A percentile compares a stretch with the other conserved stretches of the same genome.
Conservation (phyloP, 345 rosid genomes). For the Eutrema yunnanense region DNA sequence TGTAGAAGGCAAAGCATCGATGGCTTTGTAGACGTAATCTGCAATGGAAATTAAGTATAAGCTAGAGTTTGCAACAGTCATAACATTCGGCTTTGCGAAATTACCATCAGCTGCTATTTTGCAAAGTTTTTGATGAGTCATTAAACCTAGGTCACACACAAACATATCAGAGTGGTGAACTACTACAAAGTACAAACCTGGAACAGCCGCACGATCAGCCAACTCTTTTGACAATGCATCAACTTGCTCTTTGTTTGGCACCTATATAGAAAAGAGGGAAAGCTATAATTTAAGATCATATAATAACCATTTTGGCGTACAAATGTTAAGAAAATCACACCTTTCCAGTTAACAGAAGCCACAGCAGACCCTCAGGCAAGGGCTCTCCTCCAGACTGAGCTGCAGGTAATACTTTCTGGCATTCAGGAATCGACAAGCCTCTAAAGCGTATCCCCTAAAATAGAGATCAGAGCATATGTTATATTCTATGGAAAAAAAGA, state of each 20-base stretch:
- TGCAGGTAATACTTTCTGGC: slow-evolving; percentile 80
- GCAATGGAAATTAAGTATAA: slow-evolving; percentile 3
- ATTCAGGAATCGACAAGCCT: slow-evolving; percentile 89
- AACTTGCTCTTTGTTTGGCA: slow-evolving; percentile 80
- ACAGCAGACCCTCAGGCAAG: slow-evolving; percentile 89
- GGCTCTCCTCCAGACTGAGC: slow-evolving; percentile 90
- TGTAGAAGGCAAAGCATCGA: slow-evolving; percentile 72
- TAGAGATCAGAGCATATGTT: background rate
- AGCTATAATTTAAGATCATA: background rate
- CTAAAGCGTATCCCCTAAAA: slow-evolving; percentile 88
- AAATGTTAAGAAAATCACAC: slow-evolving; percentile 24
- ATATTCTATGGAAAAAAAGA: background rate
- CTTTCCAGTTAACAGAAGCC: slow-evolving; percentile 99
- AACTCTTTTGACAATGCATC: slow-evolving; percentile 73
- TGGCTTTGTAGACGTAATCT: slow-evolving; percentile 82
- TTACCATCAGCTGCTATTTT: background rate
- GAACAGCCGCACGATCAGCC: slow-evolving; percentile 67
- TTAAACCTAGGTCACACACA: background rate
- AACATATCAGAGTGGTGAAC: background rate
- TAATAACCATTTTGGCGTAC: background rate
- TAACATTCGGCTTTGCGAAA: background rate
- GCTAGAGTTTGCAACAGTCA: background rate
- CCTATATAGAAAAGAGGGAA: slow-evolving; percentile 25
- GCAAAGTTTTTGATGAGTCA: background rate
- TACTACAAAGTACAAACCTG: slow-evolving; percentile 46